Evolutionary conservation across 495 filamentous ascomycete genomes (phyloP), one percentile per base, ranked within the genome.

Genomic region (Bacidia gigantensis): DNA sequence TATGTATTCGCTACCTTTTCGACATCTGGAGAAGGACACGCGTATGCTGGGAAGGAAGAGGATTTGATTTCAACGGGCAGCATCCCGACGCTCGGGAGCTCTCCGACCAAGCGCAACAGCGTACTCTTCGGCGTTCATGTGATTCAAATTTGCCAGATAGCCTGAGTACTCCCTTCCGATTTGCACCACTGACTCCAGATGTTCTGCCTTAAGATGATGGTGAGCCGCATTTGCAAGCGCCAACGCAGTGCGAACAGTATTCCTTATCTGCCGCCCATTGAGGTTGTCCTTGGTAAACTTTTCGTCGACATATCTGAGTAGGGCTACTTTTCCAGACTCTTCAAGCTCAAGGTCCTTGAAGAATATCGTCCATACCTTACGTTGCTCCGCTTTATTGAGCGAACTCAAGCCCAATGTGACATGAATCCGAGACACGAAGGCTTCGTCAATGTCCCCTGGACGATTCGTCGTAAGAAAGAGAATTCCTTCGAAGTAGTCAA

Each of bases 401-500:
- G 39, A 26, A 1, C 47, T 52, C 17, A 58, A 53, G 14, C 49
- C 56, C 11, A 58, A 25, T 1, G 56, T 43, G 23, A 56, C 48
- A 20, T 58, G 56, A 14, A 58, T 50, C n/a, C 55, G 51, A 14
- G 55, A 54, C 14, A 57, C 56, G 32, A 58, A 58, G 3, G 56
- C 56, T 42, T 58, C 53, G 41, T 58, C 53, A 3, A 58, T 52
- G 5, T 58, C 56, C n/a, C 56, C 53, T 1, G 51, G 55, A 11
- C 55, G 46, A 24, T 56, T 58, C n/a, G 56, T 56, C 17, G 53
- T 55, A 18, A 58, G 41, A 39, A 71, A 60, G 5, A 69, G 57
- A 5, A 68, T 51, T 29, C 67, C 65, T 39, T 72, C 61, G 46
- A 72, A 79, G 59, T 79, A 79, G 62, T 81, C 76, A 2, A 81